phyloP scores from a whole-genome alignment of 495 filamentous ascomycete species.

The Lophiostoma macrostomum region DNA sequence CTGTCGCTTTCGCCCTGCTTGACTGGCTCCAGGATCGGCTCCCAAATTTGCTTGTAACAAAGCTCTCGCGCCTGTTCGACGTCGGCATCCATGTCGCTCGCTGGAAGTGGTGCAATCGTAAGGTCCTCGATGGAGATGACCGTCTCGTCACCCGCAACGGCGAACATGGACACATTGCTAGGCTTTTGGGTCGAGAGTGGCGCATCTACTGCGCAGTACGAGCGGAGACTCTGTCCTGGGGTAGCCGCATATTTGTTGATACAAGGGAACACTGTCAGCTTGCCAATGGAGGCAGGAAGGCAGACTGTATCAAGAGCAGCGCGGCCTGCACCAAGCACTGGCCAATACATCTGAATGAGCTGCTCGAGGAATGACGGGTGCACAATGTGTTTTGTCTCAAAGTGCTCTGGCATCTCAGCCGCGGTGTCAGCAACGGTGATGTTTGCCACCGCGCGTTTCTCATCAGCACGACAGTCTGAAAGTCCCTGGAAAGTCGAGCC shows the following conservation, averaged over 20 bases:
- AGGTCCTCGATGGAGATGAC: conserved; percentile 20
- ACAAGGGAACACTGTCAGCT: conserved; percentile 6
- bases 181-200: conserved; percentile 9
- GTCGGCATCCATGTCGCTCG: not conserved
- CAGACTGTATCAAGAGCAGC: not conserved
- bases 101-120: conserved; percentile 7
- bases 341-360: conserved; percentile 26
- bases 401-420: conserved; percentile 15
- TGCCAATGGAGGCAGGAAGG: conserved; percentile 20
- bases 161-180: conserved; percentile 18
- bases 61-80: conserved; percentile 2
- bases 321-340: not conserved
- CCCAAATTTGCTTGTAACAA: conserved; percentile 22
- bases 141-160: conserved; percentile 1
- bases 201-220: not conserved
- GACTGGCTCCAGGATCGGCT: conserved; percentile 1
- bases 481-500: conserved; percentile 19
- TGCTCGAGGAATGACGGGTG: conserved; percentile 21
- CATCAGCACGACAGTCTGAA: conserved; percentile 2
- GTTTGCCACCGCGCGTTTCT: not conserved
- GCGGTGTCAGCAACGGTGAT: conserved; percentile 16
- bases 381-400: conserved; percentile 15
- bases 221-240: conserved; percentile 2
- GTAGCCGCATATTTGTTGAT: not conserved
- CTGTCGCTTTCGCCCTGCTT: not conserved